Conservation (phyloP, 768 basidiomycete genomes). For the Tylopilus sp. region DNA sequence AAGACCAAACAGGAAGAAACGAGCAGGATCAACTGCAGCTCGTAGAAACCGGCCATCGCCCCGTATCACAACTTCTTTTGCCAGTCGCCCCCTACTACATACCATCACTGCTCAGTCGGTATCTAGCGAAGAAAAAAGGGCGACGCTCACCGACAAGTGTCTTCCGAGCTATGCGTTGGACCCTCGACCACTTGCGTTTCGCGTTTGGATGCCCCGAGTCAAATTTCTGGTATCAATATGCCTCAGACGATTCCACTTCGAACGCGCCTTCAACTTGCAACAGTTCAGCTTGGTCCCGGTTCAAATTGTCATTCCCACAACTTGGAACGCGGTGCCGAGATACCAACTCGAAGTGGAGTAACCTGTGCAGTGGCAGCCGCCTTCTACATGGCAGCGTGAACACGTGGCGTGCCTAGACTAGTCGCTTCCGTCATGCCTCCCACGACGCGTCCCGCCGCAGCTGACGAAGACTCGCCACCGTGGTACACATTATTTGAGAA, state of each 20-base stretch:
- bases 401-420: no score
- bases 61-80: background rate
- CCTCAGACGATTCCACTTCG: background rate
- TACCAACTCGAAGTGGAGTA: slow-evolving; percentile 4
- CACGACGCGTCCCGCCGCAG: no score
- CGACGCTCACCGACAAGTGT: slow-evolving; percentile 11
- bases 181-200: no score
- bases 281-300: background rate
- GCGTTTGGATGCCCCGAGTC: no score
- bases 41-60: slow-evolving; percentile 37
- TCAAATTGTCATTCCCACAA: slow-evolving; percentile 12
- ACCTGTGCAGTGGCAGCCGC: background rate
- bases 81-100: background rate
- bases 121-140: background rate
- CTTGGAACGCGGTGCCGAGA: slow-evolving; percentile 5
- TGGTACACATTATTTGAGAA: no score
- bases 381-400: no score
- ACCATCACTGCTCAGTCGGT: background rate
- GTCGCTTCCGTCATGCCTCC: no score
- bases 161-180: background rate
- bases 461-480: no score
- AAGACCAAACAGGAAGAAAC: slow-evolving; percentile 32
- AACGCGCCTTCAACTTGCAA: background rate
- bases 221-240: no score
- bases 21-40: slow-evolving; percentile 38